Conservation (phyloP, 2,329 filamentous ascomycete genomes). For the Onygenales sp. region DNA sequence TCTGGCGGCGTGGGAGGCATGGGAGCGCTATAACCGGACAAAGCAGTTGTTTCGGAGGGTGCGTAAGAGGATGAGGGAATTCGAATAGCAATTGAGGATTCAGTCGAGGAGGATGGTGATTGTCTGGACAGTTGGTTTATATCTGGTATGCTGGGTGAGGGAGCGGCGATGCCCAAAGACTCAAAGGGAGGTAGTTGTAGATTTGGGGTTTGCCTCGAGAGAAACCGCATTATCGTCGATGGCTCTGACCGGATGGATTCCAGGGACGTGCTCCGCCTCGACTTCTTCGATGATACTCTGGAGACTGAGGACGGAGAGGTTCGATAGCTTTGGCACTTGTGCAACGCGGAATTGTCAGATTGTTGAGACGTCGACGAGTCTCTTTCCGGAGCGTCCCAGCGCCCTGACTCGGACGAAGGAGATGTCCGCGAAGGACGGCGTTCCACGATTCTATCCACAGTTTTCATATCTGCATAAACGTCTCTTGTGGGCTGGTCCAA, state of each 20-base stretch:
- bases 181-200: slow-evolving; percentile 47
- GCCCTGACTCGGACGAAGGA: not conserved
- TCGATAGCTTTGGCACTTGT: not conserved
- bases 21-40: not conserved
- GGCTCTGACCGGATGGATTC: slow-evolving; percentile 17
- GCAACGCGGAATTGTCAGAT: not conserved
- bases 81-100: not conserved
- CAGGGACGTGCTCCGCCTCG: slow-evolving; percentile 8
- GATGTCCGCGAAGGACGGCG: not conserved
- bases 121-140: not conserved
- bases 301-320: slow-evolving; percentile 1
- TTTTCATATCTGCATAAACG: not conserved
- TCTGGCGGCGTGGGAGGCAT: slow-evolving; percentile 27
- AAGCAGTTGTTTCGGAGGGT: not conserved
- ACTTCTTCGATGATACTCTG: slow-evolving; percentile 1
- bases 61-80: not conserved
- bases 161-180: slow-evolving; percentile 40
- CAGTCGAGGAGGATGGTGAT: not conserved
- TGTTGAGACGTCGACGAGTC: not conserved
- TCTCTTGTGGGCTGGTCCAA: not conserved
- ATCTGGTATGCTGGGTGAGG: slow-evolving; percentile 12
- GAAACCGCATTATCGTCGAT: slow-evolving; percentile 25
- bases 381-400: not conserved
- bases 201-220: slow-evolving; percentile 25
- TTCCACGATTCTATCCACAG: not conserved